Base-by-base conservation (phyloP, 2,329 filamentous ascomycete species). In the Cryphonectria radicalis region DNA sequence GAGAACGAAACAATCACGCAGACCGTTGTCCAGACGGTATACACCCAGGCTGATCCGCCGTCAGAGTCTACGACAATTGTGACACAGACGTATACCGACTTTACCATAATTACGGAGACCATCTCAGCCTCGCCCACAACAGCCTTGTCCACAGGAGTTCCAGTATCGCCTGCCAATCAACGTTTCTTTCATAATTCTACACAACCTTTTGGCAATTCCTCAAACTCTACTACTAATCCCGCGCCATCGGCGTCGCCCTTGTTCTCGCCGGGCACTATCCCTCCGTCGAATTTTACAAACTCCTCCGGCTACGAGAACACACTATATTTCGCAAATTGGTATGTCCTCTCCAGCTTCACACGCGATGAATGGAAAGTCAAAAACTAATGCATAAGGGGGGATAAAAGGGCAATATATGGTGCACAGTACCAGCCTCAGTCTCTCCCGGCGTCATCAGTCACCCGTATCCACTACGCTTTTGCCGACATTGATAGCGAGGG, bases 381-480 rank as follows among this genome's bases (percentile, higher is more conserved):
- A 28, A 25, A 25, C 42, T 65, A 19, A 42, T 50, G 8, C 57
- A 13, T 37, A 2, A 10, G 10, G 35, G 22, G n/a, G 10, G n/a
- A 14, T n/a, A 10, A 59, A 70, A 84, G 82, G 83, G 81, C 81
- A 32, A 79, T 82, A 55, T 81, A 82, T 46, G 79, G 79, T 28
- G 79, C 80, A 69, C 76, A 90, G 71, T 89, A 88, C 76, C 84
- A 90, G 63, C 92, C 92, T 0, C 86, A 92, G 74, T 86, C 92
- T 73, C 83, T 97, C 10, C 90, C 91, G 0, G 88, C 85, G 0
- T 85, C 89, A 7, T 86, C 92, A 67, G 83, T 96, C 46, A 95
- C 92, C 0, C 93, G 95, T 76, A 82, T 96, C 1, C 84, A 95
- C 11, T 95, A 87, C 71, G 82, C 85, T 0, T 88, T 88, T 74